Conservation (phyloP, 2,329 filamentous ascomycete species). For the Xylaria sp. region DNA sequence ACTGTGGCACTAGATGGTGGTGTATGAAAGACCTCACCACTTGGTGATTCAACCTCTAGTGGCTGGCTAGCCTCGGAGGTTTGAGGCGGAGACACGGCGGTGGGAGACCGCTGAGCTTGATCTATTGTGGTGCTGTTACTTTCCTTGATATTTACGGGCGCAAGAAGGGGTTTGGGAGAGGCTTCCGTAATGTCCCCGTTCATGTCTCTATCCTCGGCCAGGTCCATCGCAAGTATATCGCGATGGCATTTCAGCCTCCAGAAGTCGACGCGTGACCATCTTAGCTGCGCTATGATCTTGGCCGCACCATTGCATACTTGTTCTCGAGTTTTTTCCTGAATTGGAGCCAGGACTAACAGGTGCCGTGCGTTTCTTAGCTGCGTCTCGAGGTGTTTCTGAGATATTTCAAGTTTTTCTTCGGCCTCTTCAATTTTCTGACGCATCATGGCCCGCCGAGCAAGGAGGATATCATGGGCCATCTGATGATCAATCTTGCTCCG, state of each 20-base stretch:
- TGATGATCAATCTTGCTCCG: slow-evolving; percentile 78
- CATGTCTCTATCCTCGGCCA: slow-evolving; percentile 74
- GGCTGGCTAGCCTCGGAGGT: slow-evolving; percentile 41
- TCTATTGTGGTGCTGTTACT: slow-evolving; percentile 44
- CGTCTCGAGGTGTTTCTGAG: slow-evolving; percentile 79
- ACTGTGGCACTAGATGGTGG: slow-evolving; percentile 50
- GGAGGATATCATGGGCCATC: slow-evolving; percentile 84
- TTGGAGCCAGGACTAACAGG: slow-evolving; percentile 84
- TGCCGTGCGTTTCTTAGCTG: slow-evolving; percentile 90
- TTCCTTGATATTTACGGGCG: slow-evolving; percentile 43
- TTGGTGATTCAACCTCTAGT: slow-evolving; percentile 46
- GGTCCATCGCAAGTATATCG: slow-evolving; percentile 83
- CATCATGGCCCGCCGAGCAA: slow-evolving; percentile 83
- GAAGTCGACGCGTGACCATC: slow-evolving; percentile 93
- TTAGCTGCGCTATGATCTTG: slow-evolving; percentile 83
- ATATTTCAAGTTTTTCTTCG: slow-evolving; percentile 74
- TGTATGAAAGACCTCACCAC: slow-evolving; percentile 55
- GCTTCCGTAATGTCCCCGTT: slow-evolving; percentile 42
- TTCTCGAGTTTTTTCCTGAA: slow-evolving; percentile 88
- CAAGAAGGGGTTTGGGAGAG: slow-evolving; percentile 26
- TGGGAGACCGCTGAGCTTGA: slow-evolving; percentile 46
- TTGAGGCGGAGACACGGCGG: slow-evolving; percentile 40
- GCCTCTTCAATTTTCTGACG: slow-evolving; percentile 81
- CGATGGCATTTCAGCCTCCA: slow-evolving; percentile 91
- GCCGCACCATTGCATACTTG: slow-evolving; percentile 84